Evolutionary conservation across 352 stramenopile species (phyloP), one percentile per base, ranked within the genome.

Genomic region (Pythium plurisporium): DNA sequence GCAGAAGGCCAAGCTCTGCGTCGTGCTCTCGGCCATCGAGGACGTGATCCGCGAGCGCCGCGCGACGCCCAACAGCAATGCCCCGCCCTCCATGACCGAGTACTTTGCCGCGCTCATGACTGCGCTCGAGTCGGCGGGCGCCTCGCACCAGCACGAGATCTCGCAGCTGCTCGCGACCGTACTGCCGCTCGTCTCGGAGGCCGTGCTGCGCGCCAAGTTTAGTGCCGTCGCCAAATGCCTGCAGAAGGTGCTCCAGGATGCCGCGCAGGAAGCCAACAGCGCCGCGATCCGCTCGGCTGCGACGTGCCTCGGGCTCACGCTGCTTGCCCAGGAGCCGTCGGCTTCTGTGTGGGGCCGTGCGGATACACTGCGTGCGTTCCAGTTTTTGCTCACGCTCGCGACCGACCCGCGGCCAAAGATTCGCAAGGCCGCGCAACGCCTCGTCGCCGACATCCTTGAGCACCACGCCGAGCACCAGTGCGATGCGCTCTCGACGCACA

Each of bases 41-140:
- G 82, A 94, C 25, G 79, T 94, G 43, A 94, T 94, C 70, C 73
- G 82, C 53, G 85, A 94, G 56, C 82, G 81, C 19, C 80, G 85
- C 56, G 40, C 52, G 11, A 20, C 37, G 30, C 31, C 27, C 3
- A 20, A 26, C 14, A 43, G 14, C 9, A 4, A 7, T 29, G 38
- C 41, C 2, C 19, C 37, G 53, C 62, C 79, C 48, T 87, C 82
- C n/a, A 75, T 73, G 59, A 91, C 82, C 29, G 85, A 94, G 72
- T 94, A 94, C 60, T 94, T 94, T 54, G 85, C 85, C 12, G 82
- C 85, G 54, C 73, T 94, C 51, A 93, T 94, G 85, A 94, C 85
- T 17, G 85, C 80, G 46, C 72, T 94, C 50, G 85, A 94, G 63
- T 79, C 82, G 1, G 79, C 77, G 5, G 72, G 73, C 23, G 70